Evolutionary conservation across 2,329 filamentous ascomycete genomes (phyloP).

Genomic region (Didymella keratinophila): DNA sequence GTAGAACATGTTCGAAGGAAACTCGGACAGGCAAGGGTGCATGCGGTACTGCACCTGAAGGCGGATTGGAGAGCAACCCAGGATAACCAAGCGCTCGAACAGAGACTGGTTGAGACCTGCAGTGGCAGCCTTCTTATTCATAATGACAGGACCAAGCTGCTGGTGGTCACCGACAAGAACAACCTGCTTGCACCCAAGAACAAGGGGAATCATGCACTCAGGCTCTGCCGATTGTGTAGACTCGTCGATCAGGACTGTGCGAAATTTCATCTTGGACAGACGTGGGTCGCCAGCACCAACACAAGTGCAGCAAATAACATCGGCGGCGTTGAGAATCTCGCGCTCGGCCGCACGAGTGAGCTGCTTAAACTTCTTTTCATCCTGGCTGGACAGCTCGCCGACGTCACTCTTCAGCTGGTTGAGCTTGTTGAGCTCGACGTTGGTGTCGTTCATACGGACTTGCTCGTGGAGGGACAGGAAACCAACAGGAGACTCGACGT

Average conservation of each 20-base stretch:
- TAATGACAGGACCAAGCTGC: slow-evolving; percentile 96
- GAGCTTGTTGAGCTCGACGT: slow-evolving; percentile 89
- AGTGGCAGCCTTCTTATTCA: slow-evolving; percentile 99
- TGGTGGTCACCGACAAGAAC: slow-evolving; percentile 99
- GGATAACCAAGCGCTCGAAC: slow-evolving; percentile 92
- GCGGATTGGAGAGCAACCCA: slow-evolving; percentile 89
- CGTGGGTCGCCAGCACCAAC: slow-evolving; percentile 96
- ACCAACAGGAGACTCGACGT: slow-evolving; percentile 97
- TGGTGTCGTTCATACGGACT: slow-evolving; percentile 96
- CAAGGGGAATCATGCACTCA: slow-evolving; percentile 97
- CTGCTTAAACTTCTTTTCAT: slow-evolving; percentile 98
- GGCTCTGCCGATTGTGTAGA: slow-evolving; percentile 98
- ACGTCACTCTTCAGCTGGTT: slow-evolving; percentile 91
- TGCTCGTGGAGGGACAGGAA: slow-evolving; percentile 96
- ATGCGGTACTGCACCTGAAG: slow-evolving; percentile 98
- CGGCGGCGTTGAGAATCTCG: slow-evolving; percentile 92
- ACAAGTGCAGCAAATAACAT: slow-evolving; percentile 98
- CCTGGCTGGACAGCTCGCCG: slow-evolving; percentile 90
- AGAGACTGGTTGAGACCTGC: slow-evolving; percentile 97
- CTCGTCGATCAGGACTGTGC: slow-evolving; percentile 97
- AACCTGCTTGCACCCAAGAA: slow-evolving; percentile 97
- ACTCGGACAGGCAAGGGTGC: slow-evolving; percentile 96
- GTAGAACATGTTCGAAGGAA: slow-evolving; percentile 99
- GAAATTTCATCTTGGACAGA: slow-evolving; percentile 96
- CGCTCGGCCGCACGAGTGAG: slow-evolving; percentile 92